phyloP scores from a whole-genome alignment of 768 basidiomycete genomes.

The Pulveroboletus sp. region DNA sequence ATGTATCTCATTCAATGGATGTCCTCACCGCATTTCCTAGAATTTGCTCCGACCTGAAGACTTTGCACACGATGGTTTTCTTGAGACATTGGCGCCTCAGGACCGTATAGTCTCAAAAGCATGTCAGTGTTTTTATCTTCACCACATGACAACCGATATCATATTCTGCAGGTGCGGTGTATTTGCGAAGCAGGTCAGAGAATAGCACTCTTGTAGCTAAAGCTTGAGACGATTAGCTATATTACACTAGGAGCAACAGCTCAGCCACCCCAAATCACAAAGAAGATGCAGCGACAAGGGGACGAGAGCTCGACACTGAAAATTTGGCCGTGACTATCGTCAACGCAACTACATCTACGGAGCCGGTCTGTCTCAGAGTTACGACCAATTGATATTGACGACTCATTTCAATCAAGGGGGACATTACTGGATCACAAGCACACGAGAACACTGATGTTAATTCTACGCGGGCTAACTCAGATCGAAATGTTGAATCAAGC shows the following conservation, averaged over 20 bases:
- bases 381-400: background rate
- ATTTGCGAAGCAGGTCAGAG: conserved; percentile 10
- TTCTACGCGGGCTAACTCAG: too few species aligned
- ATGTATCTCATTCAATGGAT: background rate
- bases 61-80: background rate
- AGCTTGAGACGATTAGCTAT: background rate
- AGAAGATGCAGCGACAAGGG: background rate
- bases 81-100: conserved; percentile 1
- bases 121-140: background rate
- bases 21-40: background rate
- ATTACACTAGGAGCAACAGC: background rate
- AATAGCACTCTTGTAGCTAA: background rate
- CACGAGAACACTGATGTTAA: too few species aligned
- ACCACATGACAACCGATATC: background rate
- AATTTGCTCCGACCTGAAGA: conserved; percentile 1
- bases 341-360: background rate
- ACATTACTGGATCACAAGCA: background rate
- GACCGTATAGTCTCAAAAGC: background rate
- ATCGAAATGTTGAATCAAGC: too few species aligned
- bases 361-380: background rate
- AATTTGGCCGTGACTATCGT: background rate
- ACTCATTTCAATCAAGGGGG: background rate
- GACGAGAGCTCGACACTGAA: background rate
- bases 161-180: conserved; percentile 1
- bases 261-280: background rate